Percentiles rank a stretch among this genome's conserved stretches.
These are phyloP conservation scores for Dryadomyces quercus-mongolicae DNA, from an alignment of 2,329 filamentous ascomycete species.

Conservation along the genomic window DNA sequence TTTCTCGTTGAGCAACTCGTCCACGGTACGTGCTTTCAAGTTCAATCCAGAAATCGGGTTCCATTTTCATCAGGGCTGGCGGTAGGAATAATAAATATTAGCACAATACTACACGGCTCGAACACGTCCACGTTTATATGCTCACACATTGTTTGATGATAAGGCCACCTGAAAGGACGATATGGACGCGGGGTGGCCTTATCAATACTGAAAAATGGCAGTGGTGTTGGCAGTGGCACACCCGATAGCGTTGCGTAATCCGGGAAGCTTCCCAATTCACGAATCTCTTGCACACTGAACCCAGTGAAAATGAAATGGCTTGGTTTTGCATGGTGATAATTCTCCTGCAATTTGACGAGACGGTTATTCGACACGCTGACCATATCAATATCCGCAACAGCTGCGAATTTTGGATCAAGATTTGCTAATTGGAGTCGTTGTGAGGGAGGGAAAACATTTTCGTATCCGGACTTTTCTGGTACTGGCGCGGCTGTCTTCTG, in stretches of 20 bases:
- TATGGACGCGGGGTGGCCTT: slow-evolving; percentile 64
- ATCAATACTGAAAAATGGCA: slow-evolving; percentile 49
- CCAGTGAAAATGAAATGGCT: slow-evolving; percentile 2
- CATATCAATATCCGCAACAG: background rate
- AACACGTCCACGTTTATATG: background rate
- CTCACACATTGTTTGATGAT: slow-evolving; percentile 87
- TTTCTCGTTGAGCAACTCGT: slow-evolving; percentile 56
- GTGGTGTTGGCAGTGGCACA: slow-evolving; percentile 53
- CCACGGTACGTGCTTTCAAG: slow-evolving; percentile 60
- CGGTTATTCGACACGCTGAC: background rate
- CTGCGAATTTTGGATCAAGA: background rate
- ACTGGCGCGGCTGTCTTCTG: background rate
- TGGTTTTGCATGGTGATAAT: background rate
- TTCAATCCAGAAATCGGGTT: slow-evolving; percentile 83
- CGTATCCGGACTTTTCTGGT: background rate
- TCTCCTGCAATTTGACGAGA: background rate
- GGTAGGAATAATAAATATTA: background rate
- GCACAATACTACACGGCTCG: background rate
- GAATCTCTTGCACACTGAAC: slow-evolving; percentile 2
- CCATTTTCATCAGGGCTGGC: slow-evolving; percentile 62
- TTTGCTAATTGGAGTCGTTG: background rate
- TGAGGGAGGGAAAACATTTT: background rate
- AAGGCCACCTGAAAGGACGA: slow-evolving; percentile 70
- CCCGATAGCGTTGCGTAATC: slow-evolving; percentile 66
- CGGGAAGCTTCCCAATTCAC: slow-evolving; percentile 57